Conservation (phyloP, 2,329 filamentous ascomycete species). For the Huntiella omanensis region DNA sequence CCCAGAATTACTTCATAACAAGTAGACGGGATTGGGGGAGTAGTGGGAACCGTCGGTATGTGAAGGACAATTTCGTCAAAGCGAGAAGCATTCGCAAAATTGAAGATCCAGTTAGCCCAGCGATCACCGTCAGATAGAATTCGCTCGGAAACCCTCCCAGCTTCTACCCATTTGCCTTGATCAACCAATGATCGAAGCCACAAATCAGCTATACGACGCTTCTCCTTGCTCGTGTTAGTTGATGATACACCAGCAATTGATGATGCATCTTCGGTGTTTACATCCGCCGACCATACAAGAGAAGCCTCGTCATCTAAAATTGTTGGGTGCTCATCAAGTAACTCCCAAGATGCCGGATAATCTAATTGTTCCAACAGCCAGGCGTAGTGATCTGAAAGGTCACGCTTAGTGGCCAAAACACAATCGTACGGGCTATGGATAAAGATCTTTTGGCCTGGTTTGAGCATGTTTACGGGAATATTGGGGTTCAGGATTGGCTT, state of each 20-base stretch:
- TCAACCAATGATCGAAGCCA: slow-evolving; percentile 80
- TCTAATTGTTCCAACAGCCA: slow-evolving; percentile 72
- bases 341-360: slow-evolving; percentile 73
- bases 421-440: slow-evolving; percentile 95
- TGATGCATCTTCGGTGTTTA: slow-evolving; percentile 20
- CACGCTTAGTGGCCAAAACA: slow-evolving; percentile 74
- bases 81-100: slow-evolving; percentile 67
- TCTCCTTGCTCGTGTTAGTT: slow-evolving; percentile 49
- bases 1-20: slow-evolving; percentile 81
- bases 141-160: slow-evolving; percentile 64
- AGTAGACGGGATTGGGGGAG: slow-evolving; percentile 57
- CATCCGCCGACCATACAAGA: slow-evolving; percentile 28
- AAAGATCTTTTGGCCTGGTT: slow-evolving; percentile 55
- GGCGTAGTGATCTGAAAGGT: slow-evolving; percentile 63
- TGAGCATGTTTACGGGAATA: slow-evolving; percentile 31
- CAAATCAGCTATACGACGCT: slow-evolving; percentile 73
- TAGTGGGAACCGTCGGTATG: slow-evolving; percentile 60
- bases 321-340: slow-evolving; percentile 77
- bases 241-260: slow-evolving; percentile 21
- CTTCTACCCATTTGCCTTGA: slow-evolving; percentile 53
- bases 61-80: slow-evolving; percentile 79
- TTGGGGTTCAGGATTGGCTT: slow-evolving; percentile 13
- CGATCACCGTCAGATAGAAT: slow-evolving; percentile 60
- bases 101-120: slow-evolving; percentile 95
- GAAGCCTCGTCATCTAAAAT: slow-evolving; percentile 31